phyloP scores from a whole-genome alignment of 1,284 basidiomycete genomes.

The Hemileia vastatrix region DNA sequence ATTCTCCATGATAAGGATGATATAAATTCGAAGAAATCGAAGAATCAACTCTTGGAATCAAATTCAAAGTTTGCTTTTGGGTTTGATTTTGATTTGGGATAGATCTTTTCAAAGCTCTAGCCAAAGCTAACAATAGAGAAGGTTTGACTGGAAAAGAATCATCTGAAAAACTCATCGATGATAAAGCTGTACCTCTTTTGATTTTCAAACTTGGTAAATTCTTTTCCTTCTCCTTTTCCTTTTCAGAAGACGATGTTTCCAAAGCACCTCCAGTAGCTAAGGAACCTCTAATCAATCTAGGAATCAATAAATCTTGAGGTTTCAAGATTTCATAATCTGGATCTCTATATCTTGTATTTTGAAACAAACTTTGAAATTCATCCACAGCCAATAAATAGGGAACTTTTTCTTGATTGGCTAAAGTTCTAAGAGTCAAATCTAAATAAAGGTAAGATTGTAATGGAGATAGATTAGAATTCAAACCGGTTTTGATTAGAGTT shows the following conservation, averaged over 20 bases:
- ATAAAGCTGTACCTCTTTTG: too few relatives aligned
- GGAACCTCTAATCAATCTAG: slow-evolving; percentile 18
- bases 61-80: too few relatives aligned
- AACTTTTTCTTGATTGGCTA: slow-evolving; percentile 30
- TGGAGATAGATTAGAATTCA: too few relatives aligned
- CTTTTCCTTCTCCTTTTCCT: background rate
- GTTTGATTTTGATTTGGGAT: too few relatives aligned
- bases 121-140: too few relatives aligned
- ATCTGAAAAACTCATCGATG: too few relatives aligned
- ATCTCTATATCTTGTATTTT: slow-evolving; percentile 33
- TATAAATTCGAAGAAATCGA: too few relatives aligned
- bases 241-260: background rate
- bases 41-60: too few relatives aligned
- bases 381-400: slow-evolving; percentile 38
- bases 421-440: slow-evolving; percentile 29
- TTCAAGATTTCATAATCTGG: slow-evolving; percentile 36
- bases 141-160: too few relatives aligned
- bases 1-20: background rate
- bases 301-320: slow-evolving; percentile 36
- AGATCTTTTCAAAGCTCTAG: too few relatives aligned
- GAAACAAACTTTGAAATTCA: slow-evolving; percentile 38
- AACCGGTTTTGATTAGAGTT: too few relatives aligned
- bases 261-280: background rate
- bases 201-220: background rate
- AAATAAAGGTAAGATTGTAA: slow-evolving; percentile 30